Evolutionary conservation across 2,329 filamentous ascomycete genomes (phyloP).

Genomic region (Paraconiothyrium brasiliense): DNA sequence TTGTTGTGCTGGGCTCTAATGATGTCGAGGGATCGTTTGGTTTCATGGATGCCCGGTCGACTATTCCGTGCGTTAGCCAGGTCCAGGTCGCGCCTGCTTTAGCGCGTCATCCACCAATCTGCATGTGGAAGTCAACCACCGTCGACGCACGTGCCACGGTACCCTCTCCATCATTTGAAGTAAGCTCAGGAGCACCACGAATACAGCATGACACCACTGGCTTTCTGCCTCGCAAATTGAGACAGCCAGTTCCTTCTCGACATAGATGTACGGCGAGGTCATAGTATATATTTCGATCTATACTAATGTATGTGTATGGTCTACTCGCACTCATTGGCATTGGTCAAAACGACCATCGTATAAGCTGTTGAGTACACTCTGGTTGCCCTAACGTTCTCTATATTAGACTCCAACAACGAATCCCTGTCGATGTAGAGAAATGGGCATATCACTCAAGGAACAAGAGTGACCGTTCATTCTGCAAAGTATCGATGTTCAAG

Average conservation of each 20-base stretch:
- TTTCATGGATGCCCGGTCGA: conserved; percentile 20
- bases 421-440: background rate
- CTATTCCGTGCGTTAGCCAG: conserved; percentile 17
- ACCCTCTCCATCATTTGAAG: background rate
- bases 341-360: background rate
- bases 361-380: background rate
- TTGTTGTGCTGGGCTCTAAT: conserved; percentile 39
- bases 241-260: no score
- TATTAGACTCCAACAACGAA: background rate
- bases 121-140: background rate
- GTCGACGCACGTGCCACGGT: background rate
- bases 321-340: background rate
- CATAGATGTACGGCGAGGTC: background rate
- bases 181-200: background rate
- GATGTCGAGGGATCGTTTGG: conserved; percentile 24
- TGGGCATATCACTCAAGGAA: background rate
- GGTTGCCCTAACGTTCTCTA: background rate
- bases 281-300: background rate
- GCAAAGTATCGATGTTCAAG: conserved; percentile 43
- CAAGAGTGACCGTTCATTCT: conserved; percentile 9
- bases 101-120: conserved; percentile 12
- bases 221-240: no score
- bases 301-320: no score
- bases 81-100: conserved; percentile 8
- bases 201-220: background rate